Base-by-base conservation (phyloP, 768 basidiomycete genomes). In the Lepiota subincarnata region DNA sequence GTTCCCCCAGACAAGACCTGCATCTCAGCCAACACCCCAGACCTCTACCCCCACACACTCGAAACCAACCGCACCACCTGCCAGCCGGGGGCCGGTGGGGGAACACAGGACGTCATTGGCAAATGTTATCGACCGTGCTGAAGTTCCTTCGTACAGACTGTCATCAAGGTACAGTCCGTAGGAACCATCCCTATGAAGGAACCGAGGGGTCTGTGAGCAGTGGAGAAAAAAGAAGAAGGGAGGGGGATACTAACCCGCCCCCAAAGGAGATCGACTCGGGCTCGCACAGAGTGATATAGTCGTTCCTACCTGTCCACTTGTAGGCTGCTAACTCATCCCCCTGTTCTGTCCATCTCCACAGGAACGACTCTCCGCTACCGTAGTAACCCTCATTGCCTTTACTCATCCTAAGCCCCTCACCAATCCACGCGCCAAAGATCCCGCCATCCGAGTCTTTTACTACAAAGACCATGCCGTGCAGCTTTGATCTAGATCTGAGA, bases 11-110 rank as follows among this genome's bases (percentile, higher is more conserved):
- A n/a, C n/a, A n/a, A n/a, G n/a, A n/a, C n/a, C n/a, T n/a, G n/a
- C n/a, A n/a, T n/a, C 24, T 31, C 8, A 71, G 3, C 84, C 85
- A 39, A 93, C 72, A 3, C 81, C 86, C 95, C 95, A 97, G 0
- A 94, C 91, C 64, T 98, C 95, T 50, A 98, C 67, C 12, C 88
- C 93, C 0, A 96, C 86, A 67, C 92, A 92, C 63, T 96, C 92
- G 59, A 98, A 98, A n/a, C 74, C 68, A 7, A 78, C 78, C 6
- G 73, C 71, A n/a, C 75, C 42, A 7, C 48, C 72, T 2, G 77
- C 80, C 50, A 71, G 73, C 42, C 68, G 70, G 0, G 70, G 63
- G 0, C 77, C 73, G n/a, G 60, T 63, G 0, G 73, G 57, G 0
- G 77, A 73, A 64, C 91, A 95, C 13, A 96, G 68, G 0, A 89